These are phyloP conservation scores for Collybia mongolica DNA, from an alignment of 768 basidiomycete species.

Conservation along the genomic window DNA sequence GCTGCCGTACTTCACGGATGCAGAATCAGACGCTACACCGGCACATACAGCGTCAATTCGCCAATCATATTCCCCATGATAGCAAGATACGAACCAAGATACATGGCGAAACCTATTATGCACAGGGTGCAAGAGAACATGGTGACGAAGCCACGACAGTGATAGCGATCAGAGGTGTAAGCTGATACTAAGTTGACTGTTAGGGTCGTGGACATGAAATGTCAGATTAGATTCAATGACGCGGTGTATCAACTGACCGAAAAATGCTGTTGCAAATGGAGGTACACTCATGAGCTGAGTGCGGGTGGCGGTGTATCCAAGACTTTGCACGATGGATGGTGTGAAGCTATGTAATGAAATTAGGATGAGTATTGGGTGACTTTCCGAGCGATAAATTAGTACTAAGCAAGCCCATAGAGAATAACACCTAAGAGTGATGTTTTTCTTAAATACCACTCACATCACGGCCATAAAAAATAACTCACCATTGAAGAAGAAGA, in stretches of 20 bases:
- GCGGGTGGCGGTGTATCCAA: slow-evolving; percentile 52
- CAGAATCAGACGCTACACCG: slow-evolving; percentile 30
- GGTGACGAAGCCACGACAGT: slow-evolving; percentile 43
- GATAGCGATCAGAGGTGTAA: slow-evolving; percentile 51
- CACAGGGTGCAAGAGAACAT: slow-evolving; percentile 43
- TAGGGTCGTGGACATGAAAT: not conserved
- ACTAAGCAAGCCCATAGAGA: slow-evolving; percentile 35
- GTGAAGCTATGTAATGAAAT: slow-evolving; percentile 47
- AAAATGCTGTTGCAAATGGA: slow-evolving; percentile 52
- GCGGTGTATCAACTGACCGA: slow-evolving; percentile 29
- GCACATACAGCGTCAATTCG: too few relatives aligned
- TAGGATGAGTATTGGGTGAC: not conserved
- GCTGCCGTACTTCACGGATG: slow-evolving; percentile 47
- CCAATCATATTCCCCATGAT: too few relatives aligned
- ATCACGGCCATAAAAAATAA: not conserved
- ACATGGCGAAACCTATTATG: slow-evolving; percentile 54
- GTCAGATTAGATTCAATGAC: not conserved
- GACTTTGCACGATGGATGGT: slow-evolving; percentile 67
- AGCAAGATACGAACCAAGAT: slow-evolving; percentile 38
- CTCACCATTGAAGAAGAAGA: slow-evolving; percentile 53
- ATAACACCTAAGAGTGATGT: too few relatives aligned
- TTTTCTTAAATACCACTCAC: not conserved
- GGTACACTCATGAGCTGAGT: slow-evolving; percentile 65
- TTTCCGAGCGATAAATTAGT: slow-evolving; percentile 9
- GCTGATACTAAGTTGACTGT: slow-evolving; percentile 35